phyloP scores from a whole-genome alignment of 805 yeast species.

The Debaryomyces prosopidis region DNA sequence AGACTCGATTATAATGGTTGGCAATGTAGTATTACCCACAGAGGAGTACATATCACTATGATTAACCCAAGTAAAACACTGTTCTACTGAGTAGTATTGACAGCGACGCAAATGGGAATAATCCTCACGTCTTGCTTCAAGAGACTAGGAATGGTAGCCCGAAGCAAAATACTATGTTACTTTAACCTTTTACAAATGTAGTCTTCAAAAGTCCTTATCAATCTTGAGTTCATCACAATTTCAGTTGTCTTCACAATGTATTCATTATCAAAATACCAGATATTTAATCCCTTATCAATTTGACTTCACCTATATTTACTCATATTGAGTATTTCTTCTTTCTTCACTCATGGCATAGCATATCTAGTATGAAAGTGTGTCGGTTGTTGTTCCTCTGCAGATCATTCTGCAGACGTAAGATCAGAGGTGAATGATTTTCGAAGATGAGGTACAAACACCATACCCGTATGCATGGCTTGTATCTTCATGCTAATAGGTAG shows the following conservation, averaged over 20 bases:
- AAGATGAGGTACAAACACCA: slow-evolving; percentile 31
- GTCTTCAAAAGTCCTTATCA: slow-evolving; percentile 46
- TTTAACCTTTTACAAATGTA: slow-evolving; percentile 48
- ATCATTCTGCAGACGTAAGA: slow-evolving; percentile 49
- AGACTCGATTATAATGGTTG: too few species aligned
- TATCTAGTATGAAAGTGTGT: slow-evolving; percentile 50
- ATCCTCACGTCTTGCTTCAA: slow-evolving; percentile 11
- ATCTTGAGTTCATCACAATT: slow-evolving; percentile 37
- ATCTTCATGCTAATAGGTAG: slow-evolving; percentile 50
- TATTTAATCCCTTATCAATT: slow-evolving; percentile 55
- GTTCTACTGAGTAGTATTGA: slow-evolving; percentile 46
- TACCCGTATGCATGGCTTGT: slow-evolving; percentile 42
- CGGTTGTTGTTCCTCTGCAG: slow-evolving; percentile 55
- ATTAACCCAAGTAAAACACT: too few species aligned
- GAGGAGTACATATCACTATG: too few species aligned
- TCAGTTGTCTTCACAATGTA: slow-evolving; percentile 52
- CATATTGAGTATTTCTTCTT: slow-evolving; percentile 51
- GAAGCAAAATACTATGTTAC: slow-evolving; percentile 37
- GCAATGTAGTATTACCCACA: too few species aligned
- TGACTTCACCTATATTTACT: slow-evolving; percentile 50
- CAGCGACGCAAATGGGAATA: slow-evolving; percentile 44
- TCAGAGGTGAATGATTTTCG: slow-evolving; percentile 46
- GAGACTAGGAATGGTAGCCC: slow-evolving; percentile 19
- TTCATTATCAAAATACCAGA: slow-evolving; percentile 48
- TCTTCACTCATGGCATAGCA: slow-evolving; percentile 59